These are phyloP conservation scores for Cadophora gregata DNA, from an alignment of 2,329 filamentous ascomycete genomes.

Conservation along the genomic window DNA sequence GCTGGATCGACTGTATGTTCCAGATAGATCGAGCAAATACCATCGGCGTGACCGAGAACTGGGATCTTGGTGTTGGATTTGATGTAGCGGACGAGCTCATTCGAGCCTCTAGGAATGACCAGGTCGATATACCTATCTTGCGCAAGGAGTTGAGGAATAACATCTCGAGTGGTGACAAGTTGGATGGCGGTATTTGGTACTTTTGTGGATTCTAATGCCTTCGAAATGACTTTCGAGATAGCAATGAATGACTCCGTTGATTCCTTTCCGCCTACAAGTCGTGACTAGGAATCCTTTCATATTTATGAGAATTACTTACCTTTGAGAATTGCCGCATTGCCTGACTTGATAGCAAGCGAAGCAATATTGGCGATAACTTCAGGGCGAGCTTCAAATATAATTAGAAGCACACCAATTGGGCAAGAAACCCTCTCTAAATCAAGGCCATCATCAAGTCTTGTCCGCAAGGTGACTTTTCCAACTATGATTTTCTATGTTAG, in stretches of 20 bases:
- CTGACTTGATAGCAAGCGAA: conserved; percentile 93
- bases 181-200: conserved; percentile 91
- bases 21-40: conserved; percentile 86
- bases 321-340: conserved; percentile 96
- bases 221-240: conserved; percentile 84
- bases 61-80: conserved; percentile 93
- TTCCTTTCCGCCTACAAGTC: conserved; percentile 78
- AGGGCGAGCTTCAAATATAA: conserved; percentile 97
- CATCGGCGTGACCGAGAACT: conserved; percentile 94
- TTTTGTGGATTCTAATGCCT: conserved; percentile 71
- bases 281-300: neutral
- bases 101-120: conserved; percentile 77
- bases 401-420: conserved; percentile 95
- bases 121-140: conserved; percentile 91
- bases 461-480: conserved; percentile 82
- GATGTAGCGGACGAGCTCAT: conserved; percentile 64
- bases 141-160: conserved; percentile 83
- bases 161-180: conserved; percentile 91
- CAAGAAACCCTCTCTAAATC: conserved; percentile 87
- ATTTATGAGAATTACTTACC: conserved; percentile 51
- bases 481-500: conserved; percentile 56
- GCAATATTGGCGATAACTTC: conserved; percentile 99
- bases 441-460: conserved; percentile 84
- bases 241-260: conserved; percentile 93
- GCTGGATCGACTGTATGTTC: conserved; percentile 75